A percentile compares a stretch with the other conserved stretches of the same genome.
These are phyloP conservation scores for Amaranthus cruentus DNA, from an alignment of 148 eudicot species.

Conservation along the genomic window DNA sequence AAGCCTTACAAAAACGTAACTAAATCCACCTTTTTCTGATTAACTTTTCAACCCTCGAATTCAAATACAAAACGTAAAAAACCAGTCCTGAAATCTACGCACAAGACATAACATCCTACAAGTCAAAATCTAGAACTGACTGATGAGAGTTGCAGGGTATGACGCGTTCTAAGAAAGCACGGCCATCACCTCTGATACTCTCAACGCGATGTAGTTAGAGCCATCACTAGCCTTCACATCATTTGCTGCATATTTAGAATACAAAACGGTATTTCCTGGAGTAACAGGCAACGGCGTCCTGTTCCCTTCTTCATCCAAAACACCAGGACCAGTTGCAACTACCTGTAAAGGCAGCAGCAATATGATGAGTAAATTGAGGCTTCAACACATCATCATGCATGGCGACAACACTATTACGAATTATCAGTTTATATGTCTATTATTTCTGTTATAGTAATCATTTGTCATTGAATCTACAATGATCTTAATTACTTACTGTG, in stretches of 20 bases:
- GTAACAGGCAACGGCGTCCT: slow-evolving; percentile 53
- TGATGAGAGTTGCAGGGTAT: neutral
- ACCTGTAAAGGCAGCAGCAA: slow-evolving; percentile 34
- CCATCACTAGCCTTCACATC: slow-evolving; percentile 79
- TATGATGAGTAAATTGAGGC: neutral
- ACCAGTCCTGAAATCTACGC: slow-evolving; percentile 4
- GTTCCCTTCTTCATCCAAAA: slow-evolving; percentile 66
- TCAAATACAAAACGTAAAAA: neutral
- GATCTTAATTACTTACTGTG: slow-evolving; percentile 42
- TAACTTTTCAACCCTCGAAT: neutral
- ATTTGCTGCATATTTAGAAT: slow-evolving; percentile 74
- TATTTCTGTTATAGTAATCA: neutral
- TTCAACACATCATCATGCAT: neutral
- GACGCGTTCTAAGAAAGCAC: slow-evolving; percentile 52
- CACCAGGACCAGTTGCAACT: slow-evolving; percentile 76
- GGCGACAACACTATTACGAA: neutral
- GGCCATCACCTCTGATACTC: slow-evolving; percentile 78
- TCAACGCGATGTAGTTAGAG: slow-evolving; percentile 58
- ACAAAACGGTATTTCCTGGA: slow-evolving; percentile 65
- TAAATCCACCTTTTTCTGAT: neutral
- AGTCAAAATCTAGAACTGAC: slow-evolving; percentile 6
- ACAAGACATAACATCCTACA: slow-evolving; percentile 11
- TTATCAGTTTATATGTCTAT: neutral
- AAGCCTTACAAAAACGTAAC: neutral
- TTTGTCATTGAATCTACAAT: neutral